A percentile compares a stretch with the other conserved stretches of the same genome.
Conservation (phyloP, 148 eudicot species). For the Rhododendron kiyosumense region DNA sequence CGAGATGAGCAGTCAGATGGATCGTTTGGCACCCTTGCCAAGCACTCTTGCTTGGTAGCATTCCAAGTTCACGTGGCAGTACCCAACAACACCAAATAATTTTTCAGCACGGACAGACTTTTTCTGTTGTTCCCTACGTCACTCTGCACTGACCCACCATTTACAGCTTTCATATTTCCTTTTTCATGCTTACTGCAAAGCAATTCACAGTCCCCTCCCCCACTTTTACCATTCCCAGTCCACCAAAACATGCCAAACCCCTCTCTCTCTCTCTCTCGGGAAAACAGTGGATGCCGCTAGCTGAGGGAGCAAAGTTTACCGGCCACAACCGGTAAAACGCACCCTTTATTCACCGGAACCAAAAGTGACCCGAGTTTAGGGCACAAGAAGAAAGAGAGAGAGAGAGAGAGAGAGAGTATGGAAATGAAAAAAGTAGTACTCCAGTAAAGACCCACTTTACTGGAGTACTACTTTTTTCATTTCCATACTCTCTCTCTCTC, state of each 20-base stretch:
- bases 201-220: background rate
- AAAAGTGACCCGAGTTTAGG: conserved; percentile 6
- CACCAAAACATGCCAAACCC: background rate
- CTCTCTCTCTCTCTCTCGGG: background rate
- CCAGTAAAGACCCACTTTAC: too few species aligned
- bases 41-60: too few species aligned
- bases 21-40: too few species aligned
- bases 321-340: conserved; percentile 4
- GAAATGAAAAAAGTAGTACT: background rate
- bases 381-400: background rate
- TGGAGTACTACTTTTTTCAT: too few species aligned
- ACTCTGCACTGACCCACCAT: background rate
- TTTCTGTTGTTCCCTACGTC: conserved; percentile 8
- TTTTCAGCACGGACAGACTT: background rate
- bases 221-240: background rate
- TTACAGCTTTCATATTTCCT: conserved; percentile 4
- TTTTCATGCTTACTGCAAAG: conserved; percentile 13
- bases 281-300: conserved; percentile 13
- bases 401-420: background rate
- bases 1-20: too few species aligned
- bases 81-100: too few species aligned
- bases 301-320: conserved; percentile 16
- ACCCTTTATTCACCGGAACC: conserved; percentile 7
- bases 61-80: too few species aligned
- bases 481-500: background rate